Base-by-base conservation (phyloP, 768 basidiomycete species). In the Collybia mongolica region DNA sequence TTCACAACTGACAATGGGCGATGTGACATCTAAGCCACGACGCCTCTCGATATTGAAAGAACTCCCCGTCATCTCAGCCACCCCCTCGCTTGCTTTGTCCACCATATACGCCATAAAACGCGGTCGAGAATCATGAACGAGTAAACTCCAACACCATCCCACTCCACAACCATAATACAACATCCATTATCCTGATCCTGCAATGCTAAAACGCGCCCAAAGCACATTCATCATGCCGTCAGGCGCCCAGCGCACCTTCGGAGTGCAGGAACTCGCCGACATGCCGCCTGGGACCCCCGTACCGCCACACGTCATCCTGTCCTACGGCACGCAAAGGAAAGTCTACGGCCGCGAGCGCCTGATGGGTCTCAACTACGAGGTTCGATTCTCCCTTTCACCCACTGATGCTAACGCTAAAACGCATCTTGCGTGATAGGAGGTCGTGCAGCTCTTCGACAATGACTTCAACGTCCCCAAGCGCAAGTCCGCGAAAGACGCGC, bases 311-410 rank as follows among this genome's bases (percentile, higher is more conserved):
- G 45, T 52, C 12, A 47, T 41, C 9, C 39, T 47, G 29, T 42
- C 51, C 3, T 47, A 52, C 17, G 51, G 51, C 17, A 26, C 2
- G n/a, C 18, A 41, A 26, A 46, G 36, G 17, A 32, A n/a, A 24
- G 45, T 45, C 17, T 52, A 47, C 26, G 51, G 51, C 15, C 45
- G 51, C 14, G 35, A 52, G 28, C 45, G 51, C 22, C 26, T 52
- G 7, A 36, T 37, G 35, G 15, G 28, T 8, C 42, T 40, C 19
- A 22, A 43, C 22, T 52, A 47, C 19, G 40, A 52, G 3, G 51
- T 52, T 12, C n/a, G 35, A 2, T 2, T 18, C 35, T 32, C 14
- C 32, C 14, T 32, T 32, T 9, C 11, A 32, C 7, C 32, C 32
- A 28, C 7, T 26, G 11, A 32, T 3, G 32, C 11, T 32, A 32